phyloP scores from a whole-genome alignment of 179 eudicot species.

The Silene noctiflora region DNA sequence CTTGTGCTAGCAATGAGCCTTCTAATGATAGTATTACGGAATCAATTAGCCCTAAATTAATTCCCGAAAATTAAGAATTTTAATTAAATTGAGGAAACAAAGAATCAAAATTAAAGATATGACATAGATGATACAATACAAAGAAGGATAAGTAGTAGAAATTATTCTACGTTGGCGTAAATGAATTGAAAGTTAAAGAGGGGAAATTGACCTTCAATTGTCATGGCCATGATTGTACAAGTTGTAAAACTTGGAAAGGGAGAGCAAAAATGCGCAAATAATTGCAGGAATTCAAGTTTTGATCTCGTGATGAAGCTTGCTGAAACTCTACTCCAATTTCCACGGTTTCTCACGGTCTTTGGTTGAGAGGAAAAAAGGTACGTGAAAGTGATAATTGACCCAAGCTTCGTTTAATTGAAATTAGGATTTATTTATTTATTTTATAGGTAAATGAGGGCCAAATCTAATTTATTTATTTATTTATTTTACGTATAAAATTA shows the following conservation, averaged over 20 bases:
- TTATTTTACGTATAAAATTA: too few relatives aligned
- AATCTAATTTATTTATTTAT: too few relatives aligned
- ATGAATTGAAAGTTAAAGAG: not conserved
- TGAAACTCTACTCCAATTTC: too few relatives aligned
- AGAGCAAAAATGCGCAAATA: not conserved
- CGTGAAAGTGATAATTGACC: too few relatives aligned
- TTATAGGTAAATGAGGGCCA: too few relatives aligned
- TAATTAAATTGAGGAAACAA: not conserved
- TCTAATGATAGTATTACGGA: not conserved
- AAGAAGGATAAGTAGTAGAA: not conserved
- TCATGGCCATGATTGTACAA: slow-evolving; percentile 32
- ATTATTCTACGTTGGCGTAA: not conserved
- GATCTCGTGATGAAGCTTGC: not conserved
- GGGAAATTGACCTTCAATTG: slow-evolving; percentile 27
- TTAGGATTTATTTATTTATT: too few relatives aligned
- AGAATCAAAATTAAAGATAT: not conserved
- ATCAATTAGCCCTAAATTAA: not conserved
- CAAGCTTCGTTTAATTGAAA: too few relatives aligned
- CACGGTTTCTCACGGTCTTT: not conserved
- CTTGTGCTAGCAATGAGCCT: not conserved
- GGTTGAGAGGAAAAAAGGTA: not conserved
- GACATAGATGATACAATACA: not conserved
- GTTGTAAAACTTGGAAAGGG: not conserved
- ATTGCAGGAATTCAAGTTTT: not conserved
- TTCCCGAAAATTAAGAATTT: not conserved